Base-by-base conservation (phyloP, 495 filamentous ascomycete genomes). In the Recurvomyces mirabilis region DNA sequence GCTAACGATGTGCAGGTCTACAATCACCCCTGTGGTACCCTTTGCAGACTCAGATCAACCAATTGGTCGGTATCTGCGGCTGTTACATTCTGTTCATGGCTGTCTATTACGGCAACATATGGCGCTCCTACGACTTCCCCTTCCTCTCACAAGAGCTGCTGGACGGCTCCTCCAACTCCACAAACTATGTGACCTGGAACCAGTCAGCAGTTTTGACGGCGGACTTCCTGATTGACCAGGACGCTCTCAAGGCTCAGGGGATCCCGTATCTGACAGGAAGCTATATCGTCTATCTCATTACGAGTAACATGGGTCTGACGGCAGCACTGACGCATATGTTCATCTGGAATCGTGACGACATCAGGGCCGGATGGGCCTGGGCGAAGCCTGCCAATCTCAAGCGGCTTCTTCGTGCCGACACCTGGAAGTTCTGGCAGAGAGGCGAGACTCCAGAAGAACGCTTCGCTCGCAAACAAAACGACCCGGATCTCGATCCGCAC, bases 31-130 rank as follows among this genome's bases (percentile, higher is more conserved):
- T 69, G 31, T 58, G 39, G 41, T 19, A 52, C 47, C 57, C 63
- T 33, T 30, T 65, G 37, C 28, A 55, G 44, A 51, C 60, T 31
- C 20, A 58, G 29, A 22, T 69, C 10, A 70, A 71, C 43, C 60
- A 55, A 11, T 60, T 60, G 55, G 62, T 70, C 17, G 72, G 68
- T n/a, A 65, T 64, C 26, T 22, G 63, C 1, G 55, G 67, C 12
- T 70, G 69, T 44, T 65, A 63, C 37, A 48, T 55, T 5, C 53
- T 60, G 6, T 65, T 73, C 58, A 49, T 65, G 1, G 68, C 56
- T 5, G 32, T 64, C 4, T 67, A 60, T 50, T 77, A 74, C 58
- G 53, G 60, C 47, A 73, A 78, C 46, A 55, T 52, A n/a, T 78
- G 70, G 49, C 22, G 44, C 18, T 30, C 43, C 11, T 19, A 11